A percentile compares a stretch with the other conserved stretches of the same genome.
Conservation (phyloP, 805 yeast species). For the Danielia reshetovae region DNA sequence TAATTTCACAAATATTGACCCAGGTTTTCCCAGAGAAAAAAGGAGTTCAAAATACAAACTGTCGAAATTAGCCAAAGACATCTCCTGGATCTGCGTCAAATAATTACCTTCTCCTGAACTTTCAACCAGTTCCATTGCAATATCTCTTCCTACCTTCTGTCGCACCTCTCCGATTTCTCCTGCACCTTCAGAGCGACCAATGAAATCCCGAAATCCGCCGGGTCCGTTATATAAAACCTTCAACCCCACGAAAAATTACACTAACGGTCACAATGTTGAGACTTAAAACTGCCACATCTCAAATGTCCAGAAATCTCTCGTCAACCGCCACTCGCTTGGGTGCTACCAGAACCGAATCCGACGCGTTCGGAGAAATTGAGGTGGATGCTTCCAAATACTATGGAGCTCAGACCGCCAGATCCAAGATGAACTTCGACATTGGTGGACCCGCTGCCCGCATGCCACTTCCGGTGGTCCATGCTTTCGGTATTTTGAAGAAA, state of each 20-base stretch:
- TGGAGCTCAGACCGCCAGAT: slow-evolving; percentile 98
- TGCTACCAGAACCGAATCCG: slow-evolving; percentile 73
- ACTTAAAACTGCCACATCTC: slow-evolving; percentile 10
- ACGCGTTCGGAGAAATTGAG: slow-evolving; percentile 95
- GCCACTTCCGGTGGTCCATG: slow-evolving; percentile 87
- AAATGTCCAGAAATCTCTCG: slow-evolving; percentile 25
- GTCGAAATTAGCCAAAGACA: no score
- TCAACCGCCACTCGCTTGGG: slow-evolving; percentile 21
- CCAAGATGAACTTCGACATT: slow-evolving; percentile 88
- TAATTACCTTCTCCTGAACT: no score
- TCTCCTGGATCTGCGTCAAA: no score
- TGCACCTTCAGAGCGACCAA: slow-evolving; percentile 6
- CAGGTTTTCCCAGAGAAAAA: no score
- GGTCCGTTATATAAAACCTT: slow-evolving; percentile 3
- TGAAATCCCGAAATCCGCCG: slow-evolving; percentile 5
- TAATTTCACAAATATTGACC: no score
- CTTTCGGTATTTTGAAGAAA: slow-evolving; percentile 91
- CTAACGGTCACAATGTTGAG: slow-evolving; percentile 14
- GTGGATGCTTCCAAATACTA: slow-evolving; percentile 85
- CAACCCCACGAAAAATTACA: neutral
- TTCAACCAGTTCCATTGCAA: no score
- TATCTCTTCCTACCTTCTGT: no score
- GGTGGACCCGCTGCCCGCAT: slow-evolving; percentile 88
- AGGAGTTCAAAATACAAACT: no score
- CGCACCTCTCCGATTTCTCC: no score